Conservation (phyloP, 306 rosid species). For the Medicago lupulina region DNA sequence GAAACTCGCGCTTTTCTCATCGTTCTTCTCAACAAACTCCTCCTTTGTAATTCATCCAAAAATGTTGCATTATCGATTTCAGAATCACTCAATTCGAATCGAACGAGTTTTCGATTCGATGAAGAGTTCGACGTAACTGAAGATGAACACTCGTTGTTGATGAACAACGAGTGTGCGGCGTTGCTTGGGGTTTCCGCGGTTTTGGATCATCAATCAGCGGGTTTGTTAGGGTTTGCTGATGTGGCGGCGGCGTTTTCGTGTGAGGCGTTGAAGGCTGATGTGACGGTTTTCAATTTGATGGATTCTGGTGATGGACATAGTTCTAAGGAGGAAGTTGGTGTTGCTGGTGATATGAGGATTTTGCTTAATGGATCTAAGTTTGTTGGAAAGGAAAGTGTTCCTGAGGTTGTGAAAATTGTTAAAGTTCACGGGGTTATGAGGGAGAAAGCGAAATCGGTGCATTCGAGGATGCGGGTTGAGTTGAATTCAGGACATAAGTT, state of each 20-base stretch:
- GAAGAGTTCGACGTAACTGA: slow-evolving; percentile 52
- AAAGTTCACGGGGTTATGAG: slow-evolving; percentile 69
- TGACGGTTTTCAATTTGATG: slow-evolving; percentile 58
- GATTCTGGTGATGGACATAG: slow-evolving; percentile 82
- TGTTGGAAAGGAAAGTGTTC: slow-evolving; percentile 65
- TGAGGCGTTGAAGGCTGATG: slow-evolving; percentile 77
- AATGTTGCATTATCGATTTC: slow-evolving; percentile 53
- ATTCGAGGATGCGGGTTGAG: slow-evolving; percentile 63
- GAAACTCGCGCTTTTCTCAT: slow-evolving; percentile 61
- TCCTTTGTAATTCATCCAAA: slow-evolving; percentile 43
- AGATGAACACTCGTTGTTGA: slow-evolving; percentile 49
- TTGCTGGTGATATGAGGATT: slow-evolving; percentile 72
- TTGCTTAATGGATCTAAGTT: slow-evolving; percentile 81
- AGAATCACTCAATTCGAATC: slow-evolving; percentile 52
- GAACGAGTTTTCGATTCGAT: slow-evolving; percentile 21
- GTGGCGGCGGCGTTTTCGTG: slow-evolving; percentile 79
- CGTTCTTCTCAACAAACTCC: slow-evolving; percentile 73
- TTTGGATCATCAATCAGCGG: slow-evolving; percentile 65
- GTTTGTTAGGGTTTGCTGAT: slow-evolving; percentile 56
- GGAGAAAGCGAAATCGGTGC: slow-evolving; percentile 64
- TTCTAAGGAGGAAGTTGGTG: slow-evolving; percentile 77
- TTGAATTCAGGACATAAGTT: slow-evolving; percentile 61
- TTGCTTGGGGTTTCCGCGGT: slow-evolving; percentile 60
- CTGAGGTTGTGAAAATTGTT: slow-evolving; percentile 51
- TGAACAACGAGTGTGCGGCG: slow-evolving; percentile 40